These are phyloP conservation scores for Lepidium didymum DNA, from an alignment of 345 rosid genomes.

Conservation along the genomic window DNA sequence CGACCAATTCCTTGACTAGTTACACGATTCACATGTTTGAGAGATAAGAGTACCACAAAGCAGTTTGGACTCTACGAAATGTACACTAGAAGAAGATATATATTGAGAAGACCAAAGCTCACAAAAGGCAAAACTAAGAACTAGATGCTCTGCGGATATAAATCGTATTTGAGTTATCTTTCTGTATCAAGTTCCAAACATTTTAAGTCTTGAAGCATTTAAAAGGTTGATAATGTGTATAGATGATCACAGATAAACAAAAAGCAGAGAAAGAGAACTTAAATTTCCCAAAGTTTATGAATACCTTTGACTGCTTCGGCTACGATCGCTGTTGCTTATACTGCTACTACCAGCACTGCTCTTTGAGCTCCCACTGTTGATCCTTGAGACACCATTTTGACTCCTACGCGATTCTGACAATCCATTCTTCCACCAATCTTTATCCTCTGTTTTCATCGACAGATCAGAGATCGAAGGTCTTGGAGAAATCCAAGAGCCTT, in stretches of 20 bases:
- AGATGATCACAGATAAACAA: background rate
- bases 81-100: background rate
- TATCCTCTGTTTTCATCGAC: constrained; percentile 36
- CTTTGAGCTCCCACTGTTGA: constrained; percentile 37
- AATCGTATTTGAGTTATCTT: background rate
- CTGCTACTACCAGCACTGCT: constrained; percentile 43
- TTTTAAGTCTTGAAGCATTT: background rate
- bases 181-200: background rate
- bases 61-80: background rate
- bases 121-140: background rate
- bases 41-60: background rate
- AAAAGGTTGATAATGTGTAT: background rate
- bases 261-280: background rate
- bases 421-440: constrained; percentile 70
- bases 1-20: background rate
- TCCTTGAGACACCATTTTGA: constrained; percentile 29
- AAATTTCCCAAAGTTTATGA: background rate
- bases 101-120: background rate
- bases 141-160: background rate
- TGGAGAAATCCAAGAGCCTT: constrained; percentile 31
- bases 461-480: constrained; percentile 38
- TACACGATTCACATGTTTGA: constrained; percentile 2
- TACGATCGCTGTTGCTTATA: constrained; percentile 37
- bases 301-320: constrained; percentile 35
- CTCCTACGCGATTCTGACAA: constrained; percentile 30